Conservation (phyloP, 352 stramenopile species). For the Saprolegnia parasitica region DNA sequence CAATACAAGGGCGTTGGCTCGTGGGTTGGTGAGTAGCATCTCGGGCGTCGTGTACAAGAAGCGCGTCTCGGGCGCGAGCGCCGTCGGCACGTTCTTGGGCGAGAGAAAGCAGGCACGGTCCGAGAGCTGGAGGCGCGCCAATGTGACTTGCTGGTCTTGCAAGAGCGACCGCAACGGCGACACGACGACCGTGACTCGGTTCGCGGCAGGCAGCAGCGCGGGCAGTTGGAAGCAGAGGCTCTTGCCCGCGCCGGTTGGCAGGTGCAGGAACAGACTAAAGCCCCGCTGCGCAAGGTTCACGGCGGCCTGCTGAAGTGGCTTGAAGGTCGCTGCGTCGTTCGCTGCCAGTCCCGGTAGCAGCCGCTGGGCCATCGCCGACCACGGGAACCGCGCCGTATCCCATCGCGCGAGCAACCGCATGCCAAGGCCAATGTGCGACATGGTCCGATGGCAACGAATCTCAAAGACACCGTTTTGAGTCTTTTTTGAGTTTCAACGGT, state of each 20-base stretch:
- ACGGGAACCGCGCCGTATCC: conserved; percentile 16
- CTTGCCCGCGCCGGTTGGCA: conserved; percentile 74
- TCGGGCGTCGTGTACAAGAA: conserved; percentile 81
- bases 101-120: conserved; percentile 46
- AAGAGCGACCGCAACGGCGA: conserved; percentile 74
- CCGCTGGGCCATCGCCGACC: conserved; percentile 7
- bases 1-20: conserved; percentile 50
- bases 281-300: conserved; percentile 41
- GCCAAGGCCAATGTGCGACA: neutral
- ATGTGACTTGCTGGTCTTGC: conserved; percentile 66
- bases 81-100: conserved; percentile 33
- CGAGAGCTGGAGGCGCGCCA: conserved; percentile 52
- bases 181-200: conserved; percentile 55
- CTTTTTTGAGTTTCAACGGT: too few relatives aligned
- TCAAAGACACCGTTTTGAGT: neutral
- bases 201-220: conserved; percentile 41
- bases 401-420: conserved; percentile 1
- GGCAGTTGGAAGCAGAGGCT: conserved; percentile 74
- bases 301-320: conserved; percentile 37
- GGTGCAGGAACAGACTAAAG: conserved; percentile 68
- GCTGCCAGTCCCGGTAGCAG: neutral
- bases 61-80: conserved; percentile 38
- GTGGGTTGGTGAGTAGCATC: conserved; percentile 58
- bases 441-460: neutral
- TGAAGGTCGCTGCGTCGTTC: neutral